Evolutionary conservation across 352 stramenopile genomes (phyloP), one percentile per base, ranked within the genome.

Genomic region (Phytophthora foliorum): DNA sequence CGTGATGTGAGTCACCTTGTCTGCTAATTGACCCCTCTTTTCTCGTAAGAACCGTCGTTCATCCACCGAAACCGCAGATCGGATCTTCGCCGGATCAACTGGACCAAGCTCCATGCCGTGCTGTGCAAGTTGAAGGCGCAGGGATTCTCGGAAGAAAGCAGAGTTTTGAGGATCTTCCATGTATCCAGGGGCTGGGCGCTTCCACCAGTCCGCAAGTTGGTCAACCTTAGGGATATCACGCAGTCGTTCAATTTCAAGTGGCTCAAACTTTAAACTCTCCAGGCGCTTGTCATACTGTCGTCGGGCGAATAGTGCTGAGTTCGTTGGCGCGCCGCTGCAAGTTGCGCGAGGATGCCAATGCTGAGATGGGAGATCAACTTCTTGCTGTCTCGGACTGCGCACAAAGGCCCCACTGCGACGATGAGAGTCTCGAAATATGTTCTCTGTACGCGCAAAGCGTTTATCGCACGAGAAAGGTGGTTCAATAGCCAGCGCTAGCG

Each of bases 151-250:
- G 16, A 78, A 63, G 45, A 86, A 81, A 1, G 63, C 6, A 6
- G 75, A 56, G 27, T 55, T 64, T 50, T 39, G 4, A n/a, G 84
- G 78, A 17, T 90, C 77, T 4, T 81, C 78, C 1, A 93, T 78
- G 53, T 94, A 93, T 6, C 81, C 86, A 6, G 49, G 59, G 2
- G 72, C 51, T 22, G 77, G 67, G 13, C 67, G 61, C 24, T 72
- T 88, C 86, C 86, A 94, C 86, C 86, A 94, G 39, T 75, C 60
- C 7, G 54, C 22, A 7, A 91, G 69, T 24, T 86, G 58, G 3
- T 73, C 44, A 0, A 69, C 63, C 31, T 82, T 88, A 21, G 84
- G 84, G 34, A 88, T 87, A 36, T 90, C 80, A 7, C 45, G 36
- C 8, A 89, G 60, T 1, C 81, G 63, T 67, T 82, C 72, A 57